A percentile compares a stretch with the other conserved stretches of the same genome.
Conservation (phyloP, 805 yeast genomes). For the Lachancea thermotolerans region DNA sequence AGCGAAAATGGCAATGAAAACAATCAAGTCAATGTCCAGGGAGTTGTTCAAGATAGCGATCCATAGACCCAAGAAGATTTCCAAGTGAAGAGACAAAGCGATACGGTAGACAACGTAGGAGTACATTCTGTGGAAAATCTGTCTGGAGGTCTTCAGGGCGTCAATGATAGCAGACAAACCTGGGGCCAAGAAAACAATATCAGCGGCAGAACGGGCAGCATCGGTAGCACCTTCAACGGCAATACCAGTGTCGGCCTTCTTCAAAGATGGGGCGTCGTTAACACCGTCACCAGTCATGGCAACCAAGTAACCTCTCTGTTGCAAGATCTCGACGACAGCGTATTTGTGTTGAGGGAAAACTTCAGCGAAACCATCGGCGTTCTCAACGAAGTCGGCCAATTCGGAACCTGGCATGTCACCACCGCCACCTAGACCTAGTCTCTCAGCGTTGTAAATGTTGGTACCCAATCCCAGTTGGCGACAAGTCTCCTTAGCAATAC, state of each 20-base stretch:
- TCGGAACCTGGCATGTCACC: slow-evolving; percentile 97
- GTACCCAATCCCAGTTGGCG: slow-evolving; percentile 96
- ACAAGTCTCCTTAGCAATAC: slow-evolving; percentile 97
- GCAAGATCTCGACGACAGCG: slow-evolving; percentile 91
- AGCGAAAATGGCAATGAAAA: slow-evolving; percentile 94
- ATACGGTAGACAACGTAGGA: slow-evolving; percentile 97
- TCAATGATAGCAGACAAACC: slow-evolving; percentile 94
- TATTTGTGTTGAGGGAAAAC: slow-evolving; percentile 98
- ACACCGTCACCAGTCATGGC: slow-evolving; percentile 99
- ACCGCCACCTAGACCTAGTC: slow-evolving; percentile 92
- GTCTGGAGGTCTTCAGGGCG: slow-evolving; percentile 91
- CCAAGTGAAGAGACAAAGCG: slow-evolving; percentile 91
- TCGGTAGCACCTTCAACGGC: slow-evolving; percentile 98
- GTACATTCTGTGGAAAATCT: slow-evolving; percentile 99
- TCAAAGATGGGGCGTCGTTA: slow-evolving; percentile 94
- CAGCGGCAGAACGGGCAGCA: slow-evolving; percentile 96
- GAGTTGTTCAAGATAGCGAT: slow-evolving; percentile 87
- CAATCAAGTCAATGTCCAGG: slow-evolving; percentile 83
- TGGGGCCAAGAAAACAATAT: slow-evolving; percentile 91
- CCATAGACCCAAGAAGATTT: slow-evolving; percentile 92
- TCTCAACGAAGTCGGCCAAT: slow-evolving; percentile 94
- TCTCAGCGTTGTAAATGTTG: slow-evolving; percentile 93
- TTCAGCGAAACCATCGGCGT: slow-evolving; percentile 97
- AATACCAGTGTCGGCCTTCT: slow-evolving; percentile 95
- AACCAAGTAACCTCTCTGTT: slow-evolving; percentile 92